Percentiles rank a stretch among this genome's conserved stretches.
These are phyloP conservation scores for Microcos paniculata DNA, from an alignment of 345 rosid species.

Conservation along the genomic window DNA sequence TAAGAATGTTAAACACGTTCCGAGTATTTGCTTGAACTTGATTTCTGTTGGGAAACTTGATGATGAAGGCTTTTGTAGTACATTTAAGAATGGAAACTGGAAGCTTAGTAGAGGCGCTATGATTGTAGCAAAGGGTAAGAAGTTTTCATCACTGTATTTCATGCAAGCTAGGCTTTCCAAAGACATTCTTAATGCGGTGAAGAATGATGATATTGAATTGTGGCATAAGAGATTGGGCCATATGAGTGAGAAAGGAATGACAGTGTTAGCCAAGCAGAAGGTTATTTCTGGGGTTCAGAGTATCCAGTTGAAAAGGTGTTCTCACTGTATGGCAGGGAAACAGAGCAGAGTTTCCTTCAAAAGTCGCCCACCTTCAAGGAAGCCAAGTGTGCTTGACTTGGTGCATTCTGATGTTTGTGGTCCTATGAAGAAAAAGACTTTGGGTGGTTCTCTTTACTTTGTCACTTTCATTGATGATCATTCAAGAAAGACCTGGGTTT, in stretches of 20 bases:
- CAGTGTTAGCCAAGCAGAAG: not conserved
- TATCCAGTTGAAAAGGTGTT: not conserved
- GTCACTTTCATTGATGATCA: not conserved
- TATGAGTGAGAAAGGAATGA: not conserved
- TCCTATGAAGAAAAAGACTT: not conserved
- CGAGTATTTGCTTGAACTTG: too few species aligned
- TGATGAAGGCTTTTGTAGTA: too few species aligned
- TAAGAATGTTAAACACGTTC: too few species aligned
- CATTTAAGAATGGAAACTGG: too few species aligned
- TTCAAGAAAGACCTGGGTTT: not conserved
- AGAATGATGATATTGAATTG: not conserved
- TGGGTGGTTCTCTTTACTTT: not conserved
- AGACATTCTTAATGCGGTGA: too few species aligned
- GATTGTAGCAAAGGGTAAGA: not conserved
- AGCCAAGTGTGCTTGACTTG: not conserved
- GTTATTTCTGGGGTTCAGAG: not conserved
- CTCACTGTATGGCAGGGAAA: not conserved
- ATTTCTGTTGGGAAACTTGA: not conserved
- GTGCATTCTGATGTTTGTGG: not conserved
- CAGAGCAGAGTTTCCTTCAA: not conserved
- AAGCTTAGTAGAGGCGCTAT: not conserved
- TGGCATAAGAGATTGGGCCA: not conserved
- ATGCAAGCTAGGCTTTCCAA: too few species aligned
- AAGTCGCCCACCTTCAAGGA: too few species aligned
- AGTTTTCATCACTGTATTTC: too few species aligned